Evolutionary conservation across 106 monocot genomes (phyloP).

Genomic region (Hemerocallis citrina): DNA sequence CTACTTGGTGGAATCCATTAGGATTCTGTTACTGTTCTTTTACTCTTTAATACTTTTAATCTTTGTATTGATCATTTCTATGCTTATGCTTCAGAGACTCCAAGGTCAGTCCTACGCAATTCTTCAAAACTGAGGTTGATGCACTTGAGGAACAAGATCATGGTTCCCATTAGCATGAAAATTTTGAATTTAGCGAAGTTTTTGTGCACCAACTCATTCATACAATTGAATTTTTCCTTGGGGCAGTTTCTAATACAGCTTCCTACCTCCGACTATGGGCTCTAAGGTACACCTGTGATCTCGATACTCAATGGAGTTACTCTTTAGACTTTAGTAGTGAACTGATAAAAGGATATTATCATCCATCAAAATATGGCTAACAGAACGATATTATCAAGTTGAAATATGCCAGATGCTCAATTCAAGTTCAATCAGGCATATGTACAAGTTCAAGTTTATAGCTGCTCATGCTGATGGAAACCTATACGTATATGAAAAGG

Average conservation of each 20-base stretch:
- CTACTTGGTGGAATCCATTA: too few relatives aligned
- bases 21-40: too few relatives aligned
- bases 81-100: constrained; percentile 53
- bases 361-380: too few relatives aligned
- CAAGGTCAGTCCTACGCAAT: constrained; percentile 71
- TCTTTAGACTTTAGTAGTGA: too few relatives aligned
- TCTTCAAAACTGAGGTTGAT: constrained; percentile 67
- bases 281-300: constrained; percentile 60
- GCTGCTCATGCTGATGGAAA: too few relatives aligned
- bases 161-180: constrained; percentile 60
- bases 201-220: constrained; percentile 98
- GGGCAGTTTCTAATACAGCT: constrained; percentile 96
- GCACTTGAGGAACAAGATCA: constrained; percentile 56
- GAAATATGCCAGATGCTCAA: too few relatives aligned
- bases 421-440: too few relatives aligned
- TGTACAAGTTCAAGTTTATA: too few relatives aligned
- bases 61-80: neutral
- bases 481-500: too few relatives aligned
- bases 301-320: too few relatives aligned
- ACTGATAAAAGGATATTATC: too few relatives aligned
- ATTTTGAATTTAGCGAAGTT: constrained; percentile 93
- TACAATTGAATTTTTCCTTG: constrained; percentile 99
- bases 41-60: neutral
- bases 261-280: constrained; percentile 99
- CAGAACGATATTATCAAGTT: too few relatives aligned